Percentiles rank a stretch among this genome's conserved stretches.
These are phyloP conservation scores for Fusarium burgessii DNA, from an alignment of 2,329 filamentous ascomycete genomes.

Conservation along the genomic window DNA sequence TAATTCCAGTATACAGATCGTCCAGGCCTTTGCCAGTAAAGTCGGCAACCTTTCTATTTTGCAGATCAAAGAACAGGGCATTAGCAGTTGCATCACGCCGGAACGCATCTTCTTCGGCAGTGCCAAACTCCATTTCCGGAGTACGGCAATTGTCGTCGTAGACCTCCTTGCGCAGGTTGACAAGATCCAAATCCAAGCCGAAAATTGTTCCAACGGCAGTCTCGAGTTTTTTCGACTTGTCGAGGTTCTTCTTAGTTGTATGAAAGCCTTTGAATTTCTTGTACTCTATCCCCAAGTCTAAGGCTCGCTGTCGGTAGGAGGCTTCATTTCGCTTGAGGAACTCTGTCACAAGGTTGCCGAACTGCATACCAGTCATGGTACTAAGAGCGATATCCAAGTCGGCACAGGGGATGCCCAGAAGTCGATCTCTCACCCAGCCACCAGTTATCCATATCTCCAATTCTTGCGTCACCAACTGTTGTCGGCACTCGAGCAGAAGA, in stretches of 20 bases:
- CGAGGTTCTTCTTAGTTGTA: not conserved
- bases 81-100: not conserved
- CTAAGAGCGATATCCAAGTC: not conserved
- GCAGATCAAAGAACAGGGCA: not conserved
- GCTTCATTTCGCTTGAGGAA: not conserved
- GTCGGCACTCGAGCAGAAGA: not conserved
- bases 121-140: not conserved
- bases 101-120: not conserved
- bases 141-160: not conserved
- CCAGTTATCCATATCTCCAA: not conserved
- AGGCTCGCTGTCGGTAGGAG: not conserved
- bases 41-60: not conserved
- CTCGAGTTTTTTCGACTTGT: not conserved
- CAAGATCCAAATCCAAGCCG: not conserved
- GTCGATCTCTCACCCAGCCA: not conserved
- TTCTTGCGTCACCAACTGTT: not conserved
- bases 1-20: not conserved
- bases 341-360: not conserved
- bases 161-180: not conserved
- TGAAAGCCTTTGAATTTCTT: not conserved
- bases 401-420: not conserved
- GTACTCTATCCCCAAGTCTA: not conserved
- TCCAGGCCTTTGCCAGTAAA: not conserved
- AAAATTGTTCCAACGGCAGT: not conserved
- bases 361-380: not conserved